Evolutionary conservation across 169 alveolate species (phyloP).

Genomic region (Toxoplasma gondii): DNA sequence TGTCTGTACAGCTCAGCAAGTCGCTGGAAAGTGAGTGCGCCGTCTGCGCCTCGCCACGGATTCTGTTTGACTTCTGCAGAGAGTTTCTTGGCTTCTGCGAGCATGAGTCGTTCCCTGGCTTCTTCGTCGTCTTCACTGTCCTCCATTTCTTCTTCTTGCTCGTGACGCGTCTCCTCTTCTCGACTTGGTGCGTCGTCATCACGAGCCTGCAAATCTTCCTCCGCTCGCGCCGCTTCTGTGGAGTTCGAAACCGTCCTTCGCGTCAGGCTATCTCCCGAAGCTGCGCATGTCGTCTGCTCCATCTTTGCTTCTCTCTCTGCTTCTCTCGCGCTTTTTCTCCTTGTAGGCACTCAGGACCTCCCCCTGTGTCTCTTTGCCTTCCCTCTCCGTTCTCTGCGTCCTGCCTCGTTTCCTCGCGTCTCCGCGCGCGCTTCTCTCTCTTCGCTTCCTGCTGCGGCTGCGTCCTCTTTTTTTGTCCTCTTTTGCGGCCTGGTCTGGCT

Average conservation of each 20-base stretch:
- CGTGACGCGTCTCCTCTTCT: background rate
- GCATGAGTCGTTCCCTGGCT: background rate
- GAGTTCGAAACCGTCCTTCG: no score
- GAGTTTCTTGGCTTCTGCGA: background rate
- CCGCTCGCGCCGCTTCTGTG: no score
- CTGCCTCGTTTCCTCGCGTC: background rate
- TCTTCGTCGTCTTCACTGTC: conserved; percentile 2
- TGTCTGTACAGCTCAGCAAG: conserved; percentile 31
- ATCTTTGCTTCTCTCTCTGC: conserved; percentile 8
- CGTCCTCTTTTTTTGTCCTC: background rate
- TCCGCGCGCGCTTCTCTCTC: background rate
- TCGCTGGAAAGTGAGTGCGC: background rate
- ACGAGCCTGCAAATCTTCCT: no score
- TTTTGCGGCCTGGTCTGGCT: background rate
- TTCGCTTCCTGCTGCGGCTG: background rate
- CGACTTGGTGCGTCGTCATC: background rate
- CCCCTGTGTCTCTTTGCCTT: no score
- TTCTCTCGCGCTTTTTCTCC: background rate
- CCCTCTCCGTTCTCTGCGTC: background rate
- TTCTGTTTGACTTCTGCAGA: background rate
- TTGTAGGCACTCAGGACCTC: no score
- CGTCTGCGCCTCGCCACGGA: conserved; percentile 6
- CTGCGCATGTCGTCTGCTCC: no score
- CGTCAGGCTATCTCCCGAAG: no score
- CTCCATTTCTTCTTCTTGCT: background rate